Evolutionary conservation across 2,329 filamentous ascomycete species (phyloP).

Genomic region (Colletotrichum melonis): DNA sequence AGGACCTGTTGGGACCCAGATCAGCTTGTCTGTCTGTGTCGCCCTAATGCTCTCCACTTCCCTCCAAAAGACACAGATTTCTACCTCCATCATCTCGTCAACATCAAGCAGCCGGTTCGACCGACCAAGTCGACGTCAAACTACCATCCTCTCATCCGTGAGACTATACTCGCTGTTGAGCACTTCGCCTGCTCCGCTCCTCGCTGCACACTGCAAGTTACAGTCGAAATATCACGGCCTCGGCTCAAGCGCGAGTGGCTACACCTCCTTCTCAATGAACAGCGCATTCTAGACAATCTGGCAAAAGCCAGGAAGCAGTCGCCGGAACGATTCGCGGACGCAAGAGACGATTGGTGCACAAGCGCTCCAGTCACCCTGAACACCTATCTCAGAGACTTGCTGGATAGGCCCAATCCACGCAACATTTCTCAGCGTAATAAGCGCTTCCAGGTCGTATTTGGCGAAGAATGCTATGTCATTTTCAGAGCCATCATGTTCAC

Average conservation of each 20-base stretch:
- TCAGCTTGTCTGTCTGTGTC: constrained; percentile 44
- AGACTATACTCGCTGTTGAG: constrained; percentile 42
- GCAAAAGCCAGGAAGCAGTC: constrained; percentile 54
- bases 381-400: constrained; percentile 63
- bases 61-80: constrained; percentile 22
- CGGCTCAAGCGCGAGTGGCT: constrained; percentile 58
- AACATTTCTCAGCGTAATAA: constrained; percentile 69
- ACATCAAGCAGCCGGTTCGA: not conserved
- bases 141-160: constrained; percentile 39
- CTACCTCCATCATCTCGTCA: constrained; percentile 32
- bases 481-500: constrained; percentile 62
- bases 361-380: constrained; percentile 59
- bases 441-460: constrained; percentile 65
- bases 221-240: constrained; percentile 61
- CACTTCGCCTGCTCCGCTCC: constrained; percentile 51
- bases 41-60: constrained; percentile 28
- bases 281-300: constrained; percentile 55
- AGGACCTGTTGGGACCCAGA: constrained; percentile 47
- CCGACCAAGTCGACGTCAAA: not conserved
- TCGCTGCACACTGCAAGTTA: constrained; percentile 55
- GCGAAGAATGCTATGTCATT: constrained; percentile 59
- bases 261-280: constrained; percentile 56
- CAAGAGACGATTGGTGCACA: constrained; percentile 52
- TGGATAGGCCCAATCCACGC: constrained; percentile 48
- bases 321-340: constrained; percentile 58